phyloP scores from a whole-genome alignment of 371 early-diverging fungal genomes.

The Basidiobolus meristosporus region DNA sequence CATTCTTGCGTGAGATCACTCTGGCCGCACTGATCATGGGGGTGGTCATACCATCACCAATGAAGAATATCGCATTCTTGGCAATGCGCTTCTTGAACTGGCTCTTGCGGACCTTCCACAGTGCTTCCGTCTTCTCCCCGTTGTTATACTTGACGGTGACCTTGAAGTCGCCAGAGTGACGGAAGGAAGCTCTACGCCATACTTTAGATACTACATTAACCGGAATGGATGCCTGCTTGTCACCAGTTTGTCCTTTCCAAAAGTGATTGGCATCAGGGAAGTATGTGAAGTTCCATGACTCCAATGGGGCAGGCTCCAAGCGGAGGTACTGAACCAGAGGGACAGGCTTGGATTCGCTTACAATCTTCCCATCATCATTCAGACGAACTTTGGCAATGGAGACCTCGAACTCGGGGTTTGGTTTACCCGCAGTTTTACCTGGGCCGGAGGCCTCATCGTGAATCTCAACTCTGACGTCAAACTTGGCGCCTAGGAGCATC shows the following conservation, averaged over 20 bases:
- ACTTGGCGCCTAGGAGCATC: conserved; percentile 3
- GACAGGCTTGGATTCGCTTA: conserved; percentile 11
- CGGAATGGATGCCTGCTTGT: conserved; percentile 10
- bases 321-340: too few species aligned
- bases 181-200: conserved; percentile 29
- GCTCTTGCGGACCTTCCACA: conserved; percentile 24
- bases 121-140: conserved; percentile 16
- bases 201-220: conserved; percentile 29
- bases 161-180: conserved; percentile 28
- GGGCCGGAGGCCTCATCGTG: too few species aligned
- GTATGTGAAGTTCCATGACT: conserved; percentile 30
- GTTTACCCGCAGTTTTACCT: too few species aligned
- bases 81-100: conserved; percentile 28
- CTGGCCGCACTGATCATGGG: conserved; percentile 40
- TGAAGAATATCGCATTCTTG: conserved; percentile 52
- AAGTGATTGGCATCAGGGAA: conserved; percentile 26
- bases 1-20: conserved; percentile 25
- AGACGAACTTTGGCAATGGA: conserved; percentile 1
- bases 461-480: conserved; percentile 3
- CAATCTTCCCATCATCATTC: conserved; percentile 14
- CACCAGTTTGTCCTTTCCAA: conserved; percentile 12
- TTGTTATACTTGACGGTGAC: conserved; percentile 12
- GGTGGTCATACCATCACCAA: conserved; percentile 49
- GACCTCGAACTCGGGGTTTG: too few species aligned
- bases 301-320: too few species aligned